Percentiles rank a stretch among this genome's conserved stretches.
phyloP scores from a whole-genome alignment of 176 grass and related monocot species.

The Bonia amplexicaulis region DNA sequence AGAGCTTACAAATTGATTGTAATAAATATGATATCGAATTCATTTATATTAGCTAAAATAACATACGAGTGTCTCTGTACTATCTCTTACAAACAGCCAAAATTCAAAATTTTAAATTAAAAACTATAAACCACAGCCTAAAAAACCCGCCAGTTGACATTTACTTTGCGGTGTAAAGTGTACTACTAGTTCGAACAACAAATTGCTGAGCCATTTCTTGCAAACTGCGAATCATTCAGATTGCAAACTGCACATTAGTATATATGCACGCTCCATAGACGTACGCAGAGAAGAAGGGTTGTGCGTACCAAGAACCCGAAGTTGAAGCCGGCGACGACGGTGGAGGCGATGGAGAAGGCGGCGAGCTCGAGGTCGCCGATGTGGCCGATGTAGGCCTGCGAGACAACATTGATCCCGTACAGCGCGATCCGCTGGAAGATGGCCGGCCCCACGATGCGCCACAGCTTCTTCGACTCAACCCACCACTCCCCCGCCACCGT shows the following conservation, averaged over 20 bases:
- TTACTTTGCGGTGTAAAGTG: background rate
- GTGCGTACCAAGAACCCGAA: constrained; percentile 51
- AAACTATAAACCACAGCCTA: too few species aligned
- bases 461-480: constrained; percentile 52
- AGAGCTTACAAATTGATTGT: too few species aligned
- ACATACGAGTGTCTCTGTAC: too few species aligned
- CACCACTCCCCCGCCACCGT: constrained; percentile 32
- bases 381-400: constrained; percentile 62
- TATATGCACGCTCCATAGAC: background rate
- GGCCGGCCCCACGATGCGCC: constrained; percentile 53
- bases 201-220: background rate
- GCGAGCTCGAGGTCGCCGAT: constrained; percentile 68
- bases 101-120: too few species aligned
- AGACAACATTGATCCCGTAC: constrained; percentile 42
- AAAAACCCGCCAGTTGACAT: background rate
- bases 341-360: constrained; percentile 52
- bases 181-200: background rate
- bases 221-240: background rate
- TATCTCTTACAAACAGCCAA: too few species aligned
- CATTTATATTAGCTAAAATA: too few species aligned
- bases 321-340: constrained; percentile 49
- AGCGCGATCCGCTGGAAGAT: constrained; percentile 55
- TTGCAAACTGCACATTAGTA: too few species aligned
- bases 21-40: too few species aligned
- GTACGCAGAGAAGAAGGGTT: background rate